Base-by-base conservation (phyloP, 306 rosid genomes). In the Geum urbanum region DNA sequence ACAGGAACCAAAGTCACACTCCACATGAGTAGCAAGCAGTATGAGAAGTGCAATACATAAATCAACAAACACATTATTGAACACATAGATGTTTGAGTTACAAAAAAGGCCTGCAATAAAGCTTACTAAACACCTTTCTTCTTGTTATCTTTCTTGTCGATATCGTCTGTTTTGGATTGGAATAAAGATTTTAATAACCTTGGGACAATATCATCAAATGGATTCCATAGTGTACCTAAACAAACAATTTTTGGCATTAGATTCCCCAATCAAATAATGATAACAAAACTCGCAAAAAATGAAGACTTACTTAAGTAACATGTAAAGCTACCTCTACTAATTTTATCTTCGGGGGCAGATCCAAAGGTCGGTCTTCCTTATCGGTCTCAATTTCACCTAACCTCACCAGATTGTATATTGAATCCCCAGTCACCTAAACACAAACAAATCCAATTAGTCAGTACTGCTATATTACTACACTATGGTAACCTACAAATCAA, bases 351-450 rank as follows among this genome's bases (percentile, higher is more conserved):
- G 89, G 91, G 4, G 86, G 85, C 5, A 90, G 97, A 65, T 94
- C 95, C 72, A 88, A 71, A 5, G 96, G 97, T 24, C 95, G 86
- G 72, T 94, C 99, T 69, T 83, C 71, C 82, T 84, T 83, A 72
- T 91, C 95, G 9, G 97, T 91, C 81, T 94, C 96, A 24, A 86
- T 73, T 45, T 94, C 99, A 56, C 96, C 89, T 48, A 94, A 76
- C 76, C 92, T 86, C 74, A 87, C 70, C 66, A 94, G 87, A 78
- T 94, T 94, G 74, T 87, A 94, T 71, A 94, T 63, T 5, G 99
- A 90, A 84, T 91, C 99, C 78, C 99, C 99, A 0, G 96, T 91
- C 76, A 94, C 96, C 99, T 94, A 58, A 87, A 71, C 65, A 80
- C 55, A 57, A 27, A 45, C 69, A 67, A 11, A 48, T 22, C 11